Evolutionary conservation across 202 grass and related monocot genomes (phyloP), one percentile per base, ranked within the genome.

Genomic region (Eragrostis tef): DNA sequence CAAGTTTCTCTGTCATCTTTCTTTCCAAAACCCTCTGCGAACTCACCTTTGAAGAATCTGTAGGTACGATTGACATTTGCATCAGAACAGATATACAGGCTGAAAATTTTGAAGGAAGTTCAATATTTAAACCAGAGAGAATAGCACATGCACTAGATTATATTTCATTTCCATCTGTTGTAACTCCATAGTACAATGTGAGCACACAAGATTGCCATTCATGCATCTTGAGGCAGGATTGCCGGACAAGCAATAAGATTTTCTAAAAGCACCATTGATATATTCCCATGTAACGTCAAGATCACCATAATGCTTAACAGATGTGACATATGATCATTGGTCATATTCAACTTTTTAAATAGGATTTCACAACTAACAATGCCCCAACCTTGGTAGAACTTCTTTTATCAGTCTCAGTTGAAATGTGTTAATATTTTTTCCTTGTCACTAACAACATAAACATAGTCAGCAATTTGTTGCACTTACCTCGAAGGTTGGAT

Each of bases 1-100:
- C 88, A 85, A 98, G 82, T 83, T 93, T 98, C 80, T 91, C 90
- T 24, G 89, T 77, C 96, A 90, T 93, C 85, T 93, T 98, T 85
- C 80, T 98, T 89, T 93, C 88, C 4, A 93, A 93, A 80, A 93
- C 76, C 7, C 54, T 69, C 57, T 84, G 87, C 19, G 90, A 89
- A 86, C 73, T 80, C 12, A 81, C 88, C 79, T 84, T 93, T 12
- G 85, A 86, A 88, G 90, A 90, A 90, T 98, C 96, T 93, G 90
- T 73, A 80, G 50, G 20, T 58, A 25, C 17, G 19, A 73, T 59
- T 81, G 57, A 74, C 13, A 74, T 73, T 85, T 82, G 17, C 27
- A 82, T 86, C 1, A 86, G 68, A 79, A 19, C 53, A 41, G 56
- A 72, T 21, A 85, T 51, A 65, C 48, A 21, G 14, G 20, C 6